Evolutionary conservation across 331 rosid genomes (phyloP), one percentile per base, ranked within the genome.

Genomic region (Acacia pycnantha): DNA sequence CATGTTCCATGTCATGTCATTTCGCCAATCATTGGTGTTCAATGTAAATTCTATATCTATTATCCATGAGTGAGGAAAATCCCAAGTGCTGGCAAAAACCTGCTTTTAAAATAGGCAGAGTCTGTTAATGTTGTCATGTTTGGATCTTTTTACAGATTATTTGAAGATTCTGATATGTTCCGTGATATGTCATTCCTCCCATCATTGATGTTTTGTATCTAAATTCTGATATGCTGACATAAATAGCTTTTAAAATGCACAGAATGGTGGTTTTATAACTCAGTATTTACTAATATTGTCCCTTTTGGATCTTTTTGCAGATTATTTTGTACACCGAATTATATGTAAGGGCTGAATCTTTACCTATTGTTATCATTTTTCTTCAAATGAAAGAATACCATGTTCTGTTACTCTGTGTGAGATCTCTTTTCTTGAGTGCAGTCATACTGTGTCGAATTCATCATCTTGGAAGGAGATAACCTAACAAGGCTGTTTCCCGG

Each of bases 401-500:
- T 65, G 43, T 5, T 77, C 3, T 62, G n/a, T 64, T 67, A 66
- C 80, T 44, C 46, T 74, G 33, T 76, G 73, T 68, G 77, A 72
- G 8, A 46, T 62, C 15, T 85, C 59, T 68, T 85, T 82, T 72
- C 47, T 53, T 82, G 70, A 62, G 13, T 79, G 87, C 89, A 92
- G 98, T 89, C 90, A 84, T 92, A 91, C 78, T 94, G 97, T 79
- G 91, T 94, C 77, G 97, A 94, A 75, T 91, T 86, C 84, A 92
- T 94, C 65, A 92, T 89, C 85, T 80, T 94, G 86, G 98, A 92
- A 90, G 97, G 97, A 72, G 98, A 94, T 82, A 94, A 92, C 82
- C 94, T 94, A 73, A 76, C 90, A n/a, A 85, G 90, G 40, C 76
- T 92, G 77, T 94, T 91, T 84, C 94, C 97, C 16, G 91, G 97